Evolutionary conservation across 2,329 filamentous ascomycete species (phyloP).

Genomic region (Ophidiomyces ophidiicola): DNA sequence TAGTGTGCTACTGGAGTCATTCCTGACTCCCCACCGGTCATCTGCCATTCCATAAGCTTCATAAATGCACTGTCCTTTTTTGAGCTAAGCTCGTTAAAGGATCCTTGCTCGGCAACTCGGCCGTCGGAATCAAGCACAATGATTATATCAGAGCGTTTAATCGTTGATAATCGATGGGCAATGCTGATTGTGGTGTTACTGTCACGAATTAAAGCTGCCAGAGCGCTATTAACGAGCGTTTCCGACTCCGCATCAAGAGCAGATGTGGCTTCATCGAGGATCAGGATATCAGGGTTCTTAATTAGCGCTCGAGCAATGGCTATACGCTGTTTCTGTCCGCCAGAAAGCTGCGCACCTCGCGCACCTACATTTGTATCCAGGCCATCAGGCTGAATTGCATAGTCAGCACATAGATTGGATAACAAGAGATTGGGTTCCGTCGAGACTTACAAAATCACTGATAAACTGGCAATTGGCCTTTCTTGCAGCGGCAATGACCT

Average conservation of each 20-base stretch:
- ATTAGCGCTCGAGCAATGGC: slow-evolving; percentile 90
- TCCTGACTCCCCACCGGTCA: slow-evolving; percentile 61
- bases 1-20: slow-evolving; percentile 16
- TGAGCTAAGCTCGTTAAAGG: slow-evolving; percentile 62
- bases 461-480: slow-evolving; percentile 96
- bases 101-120: slow-evolving; percentile 79
- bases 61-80: slow-evolving; percentile 74
- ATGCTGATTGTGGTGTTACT: slow-evolving; percentile 97
- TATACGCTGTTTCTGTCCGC: slow-evolving; percentile 94
- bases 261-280: slow-evolving; percentile 91
- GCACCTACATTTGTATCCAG: slow-evolving; percentile 89
- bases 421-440: background rate
- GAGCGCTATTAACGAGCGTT: slow-evolving; percentile 84
- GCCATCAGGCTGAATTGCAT: slow-evolving; percentile 57
- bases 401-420: slow-evolving; percentile 12
- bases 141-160: slow-evolving; percentile 88
- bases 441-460: slow-evolving; percentile 67
- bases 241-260: slow-evolving; percentile 94
- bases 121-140: slow-evolving; percentile 83
- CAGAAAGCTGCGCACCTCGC: slow-evolving; percentile 82
- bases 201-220: slow-evolving; percentile 66
- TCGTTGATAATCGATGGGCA: slow-evolving; percentile 87
- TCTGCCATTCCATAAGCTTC: slow-evolving; percentile 97
- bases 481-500: slow-evolving; percentile 75
- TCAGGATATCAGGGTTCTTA: slow-evolving; percentile 91